Conservation (phyloP, 2,329 filamentous ascomycete genomes). For the Beauveria rudraprayagi region DNA sequence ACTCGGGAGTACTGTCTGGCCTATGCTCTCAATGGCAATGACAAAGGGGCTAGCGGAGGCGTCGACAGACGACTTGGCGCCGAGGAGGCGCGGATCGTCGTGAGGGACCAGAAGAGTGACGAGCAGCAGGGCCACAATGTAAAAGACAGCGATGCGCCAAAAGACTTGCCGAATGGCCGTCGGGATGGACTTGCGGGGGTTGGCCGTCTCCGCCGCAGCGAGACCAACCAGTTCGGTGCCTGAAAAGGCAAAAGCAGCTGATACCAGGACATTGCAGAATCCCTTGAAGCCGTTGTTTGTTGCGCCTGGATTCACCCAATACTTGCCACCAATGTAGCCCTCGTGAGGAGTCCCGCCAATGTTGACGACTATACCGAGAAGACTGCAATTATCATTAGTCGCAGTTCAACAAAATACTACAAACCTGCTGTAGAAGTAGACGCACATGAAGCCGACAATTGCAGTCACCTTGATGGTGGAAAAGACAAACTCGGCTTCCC, state of each 20-base stretch:
- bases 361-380: conserved; percentile 47
- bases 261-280: conserved; percentile 59
- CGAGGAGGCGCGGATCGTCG: conserved; percentile 33
- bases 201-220: conserved; percentile 56
- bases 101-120: conserved; percentile 35
- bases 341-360: conserved; percentile 44
- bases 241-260: conserved; percentile 59
- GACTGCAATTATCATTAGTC: not conserved
- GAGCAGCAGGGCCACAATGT: conserved; percentile 37
- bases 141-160: conserved; percentile 40
- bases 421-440: no score
- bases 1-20: conserved; percentile 35
- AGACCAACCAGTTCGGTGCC: conserved; percentile 61
- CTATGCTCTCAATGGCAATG: conserved; percentile 37
- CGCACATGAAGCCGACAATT: conserved; percentile 46
- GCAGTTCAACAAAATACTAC: no score
- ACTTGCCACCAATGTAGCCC: conserved; percentile 32
- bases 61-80: conserved; percentile 18
- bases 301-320: conserved; percentile 34
- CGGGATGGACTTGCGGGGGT: conserved; percentile 61
- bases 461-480: conserved; percentile 45
- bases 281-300: conserved; percentile 64
- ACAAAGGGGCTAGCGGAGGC: conserved; percentile 40
- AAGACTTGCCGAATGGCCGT: conserved; percentile 67
- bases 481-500: conserved; percentile 46